Base-by-base conservation (phyloP, 75 land plant genomes). In the Azolla pinnata region DNA sequence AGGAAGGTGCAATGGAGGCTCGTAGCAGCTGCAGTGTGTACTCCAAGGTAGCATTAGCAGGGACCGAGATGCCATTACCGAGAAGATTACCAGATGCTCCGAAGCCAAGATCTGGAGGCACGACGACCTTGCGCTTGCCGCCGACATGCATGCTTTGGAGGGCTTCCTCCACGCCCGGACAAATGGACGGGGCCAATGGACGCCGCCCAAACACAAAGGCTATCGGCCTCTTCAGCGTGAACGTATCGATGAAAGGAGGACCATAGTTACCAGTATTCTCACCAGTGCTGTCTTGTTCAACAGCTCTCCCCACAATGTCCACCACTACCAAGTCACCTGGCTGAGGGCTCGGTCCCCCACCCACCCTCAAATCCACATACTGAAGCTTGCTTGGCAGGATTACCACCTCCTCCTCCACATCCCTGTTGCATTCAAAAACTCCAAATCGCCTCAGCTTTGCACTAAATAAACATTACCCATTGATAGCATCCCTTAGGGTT, bases 1-100 rank as follows among this genome's bases (percentile, higher is more conserved):
- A 85, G 20, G 89, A 82, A 16, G 90, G 96, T 7, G 96, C 84
- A 59, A 90, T 79, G 40, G 96, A 86, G 8, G 83, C 91, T 53
- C 67, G 86, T 20, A 74, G 82, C 54, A 90, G 77, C 66, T 86
- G 72, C 29, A 86, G 82, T 24, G 81, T 66, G 25, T 75, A 90
- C 61, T 86, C 87, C 19, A 86, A 78, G 14, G 80, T 68, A 0
- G 82, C 81, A 49, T 33, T 54, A 5, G 85, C 71, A 16, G 84
- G 86, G 23, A 90, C 71, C 47, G 54, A 54, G 4, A 72, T 52
- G 10, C 79, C 77, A 0, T 53, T 8, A 18, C 75, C 82, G 10
- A 90, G 67, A 23, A 74, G 81, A 0, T 70, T 80, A 28, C 96
- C 96, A 2, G 73, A 44, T 27, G 83, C 83, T 7, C 97, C 88